Percentiles rank a stretch among this genome's conserved stretches.
Evolutionary conservation across 1,139 yeast genomes (phyloP).

Genomic region (Yamadazyma oceani): DNA sequence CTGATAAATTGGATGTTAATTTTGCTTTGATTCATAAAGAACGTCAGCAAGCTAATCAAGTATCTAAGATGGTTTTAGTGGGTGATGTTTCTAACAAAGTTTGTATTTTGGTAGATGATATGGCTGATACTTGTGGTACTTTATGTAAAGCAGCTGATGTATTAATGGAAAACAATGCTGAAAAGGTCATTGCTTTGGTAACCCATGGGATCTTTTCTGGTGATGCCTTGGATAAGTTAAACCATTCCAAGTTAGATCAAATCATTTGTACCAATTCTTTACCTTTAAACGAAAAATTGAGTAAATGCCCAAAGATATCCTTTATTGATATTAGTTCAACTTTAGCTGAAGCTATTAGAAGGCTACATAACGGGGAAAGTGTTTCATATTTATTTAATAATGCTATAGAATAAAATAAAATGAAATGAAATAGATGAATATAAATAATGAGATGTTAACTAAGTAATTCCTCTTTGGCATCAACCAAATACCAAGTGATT

Average conservation of each 20-base stretch:
- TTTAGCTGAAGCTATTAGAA: conserved; percentile 93
- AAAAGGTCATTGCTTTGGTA: conserved; percentile 87
- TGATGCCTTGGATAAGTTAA: conserved; percentile 80
- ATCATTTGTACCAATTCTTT: conserved; percentile 95
- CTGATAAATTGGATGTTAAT: conserved; percentile 87
- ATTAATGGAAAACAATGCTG: conserved; percentile 75
- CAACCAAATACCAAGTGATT: conserved; percentile 50
- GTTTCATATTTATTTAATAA: conserved; percentile 86
- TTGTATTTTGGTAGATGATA: conserved; percentile 91
- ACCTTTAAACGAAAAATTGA: conserved; percentile 79
- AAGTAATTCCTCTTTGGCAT: conserved; percentile 36
- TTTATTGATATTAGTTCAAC: conserved; percentile 86
- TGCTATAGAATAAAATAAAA: conserved; percentile 24
- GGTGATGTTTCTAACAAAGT: conserved; percentile 90
- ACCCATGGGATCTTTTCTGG: conserved; percentile 95
- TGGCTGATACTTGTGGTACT: conserved; percentile 99
- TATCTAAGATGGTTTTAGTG: conserved; percentile 90
- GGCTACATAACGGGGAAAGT: conserved; percentile 96
- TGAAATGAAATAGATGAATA: not conserved
- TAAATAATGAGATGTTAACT: too few species aligned
- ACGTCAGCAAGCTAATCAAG: conserved; percentile 93
- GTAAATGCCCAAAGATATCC: conserved; percentile 71
- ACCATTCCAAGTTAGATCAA: conserved; percentile 70
- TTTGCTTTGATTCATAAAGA: conserved; percentile 97
- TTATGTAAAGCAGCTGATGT: conserved; percentile 95